These are phyloP conservation scores for Nitzschia sp. DNA, from an alignment of 108 stramenopile genomes.

Conservation along the genomic window DNA sequence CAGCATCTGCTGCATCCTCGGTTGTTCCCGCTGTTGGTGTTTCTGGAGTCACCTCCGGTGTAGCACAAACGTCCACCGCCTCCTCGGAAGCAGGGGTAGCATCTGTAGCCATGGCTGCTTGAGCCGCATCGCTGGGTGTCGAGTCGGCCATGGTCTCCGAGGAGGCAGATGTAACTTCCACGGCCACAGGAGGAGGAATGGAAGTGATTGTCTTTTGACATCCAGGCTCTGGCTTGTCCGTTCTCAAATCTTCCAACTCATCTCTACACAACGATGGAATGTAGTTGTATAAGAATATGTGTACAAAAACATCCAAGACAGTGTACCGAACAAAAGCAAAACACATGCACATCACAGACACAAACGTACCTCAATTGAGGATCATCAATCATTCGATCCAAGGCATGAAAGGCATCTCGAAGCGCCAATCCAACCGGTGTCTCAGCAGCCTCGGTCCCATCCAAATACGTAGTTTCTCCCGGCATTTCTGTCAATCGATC, in stretches of 20 bases:
- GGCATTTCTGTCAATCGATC: background rate
- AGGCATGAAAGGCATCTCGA: constrained; percentile 68
- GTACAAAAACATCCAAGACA: no score
- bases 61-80: no score
- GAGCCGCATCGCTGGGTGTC: no score
- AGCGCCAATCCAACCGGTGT: constrained; percentile 59
- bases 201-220: constrained; percentile 19
- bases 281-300: no score
- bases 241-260: constrained; percentile 35
- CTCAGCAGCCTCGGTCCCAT: constrained; percentile 12
- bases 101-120: no score
- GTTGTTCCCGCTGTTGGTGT: background rate
- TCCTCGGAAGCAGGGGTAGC: no score
- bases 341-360: no score
- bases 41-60: background rate
- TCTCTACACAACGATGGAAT: constrained; percentile 13
- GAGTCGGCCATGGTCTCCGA: no score
- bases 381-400: constrained; percentile 82
- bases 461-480: background rate
- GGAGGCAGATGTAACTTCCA: background rate
- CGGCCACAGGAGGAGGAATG: constrained; percentile 4
- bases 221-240: constrained; percentile 31
- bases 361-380: constrained; percentile 13
- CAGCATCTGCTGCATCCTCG: background rate
- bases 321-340: no score